Conservation (phyloP, 2,329 filamentous ascomycete species). For the Verticillium nonalfalfae region DNA sequence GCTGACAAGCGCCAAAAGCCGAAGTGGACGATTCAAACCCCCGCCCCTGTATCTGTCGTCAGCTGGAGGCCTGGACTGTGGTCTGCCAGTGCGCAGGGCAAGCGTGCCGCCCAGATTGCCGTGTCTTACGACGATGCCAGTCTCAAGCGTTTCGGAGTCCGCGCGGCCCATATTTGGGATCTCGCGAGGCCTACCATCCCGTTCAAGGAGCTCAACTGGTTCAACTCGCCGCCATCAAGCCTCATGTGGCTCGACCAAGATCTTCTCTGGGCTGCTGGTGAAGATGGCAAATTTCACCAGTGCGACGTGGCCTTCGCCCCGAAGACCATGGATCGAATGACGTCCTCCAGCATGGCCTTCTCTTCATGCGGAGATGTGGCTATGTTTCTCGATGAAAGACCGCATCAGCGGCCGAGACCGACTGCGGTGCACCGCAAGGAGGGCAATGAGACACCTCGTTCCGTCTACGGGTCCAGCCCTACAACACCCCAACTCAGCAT, state of each 20-base stretch:
- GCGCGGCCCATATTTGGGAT: slow-evolving; percentile 61
- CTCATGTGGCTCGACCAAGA: slow-evolving; percentile 60
- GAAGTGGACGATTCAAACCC: slow-evolving; percentile 54
- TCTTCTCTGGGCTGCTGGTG: slow-evolving; percentile 59
- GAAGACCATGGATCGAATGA: slow-evolving; percentile 55
- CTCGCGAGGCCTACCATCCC: slow-evolving; percentile 61
- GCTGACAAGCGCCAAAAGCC: slow-evolving; percentile 60
- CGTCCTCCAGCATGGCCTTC: slow-evolving; percentile 55
- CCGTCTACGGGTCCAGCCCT: slow-evolving; percentile 42
- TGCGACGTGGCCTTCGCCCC: slow-evolving; percentile 60
- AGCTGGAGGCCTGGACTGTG: slow-evolving; percentile 60
- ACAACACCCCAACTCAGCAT: slow-evolving; percentile 44
- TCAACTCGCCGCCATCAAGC: slow-evolving; percentile 49
- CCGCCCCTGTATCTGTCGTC: slow-evolving; percentile 51
- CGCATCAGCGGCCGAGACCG: slow-evolving; percentile 36
- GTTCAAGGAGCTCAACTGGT: slow-evolving; percentile 58
- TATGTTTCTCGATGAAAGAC: slow-evolving; percentile 56
- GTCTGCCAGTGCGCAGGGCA: slow-evolving; percentile 57
- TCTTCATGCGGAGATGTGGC: slow-evolving; percentile 53
- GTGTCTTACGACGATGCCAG: slow-evolving; percentile 55
- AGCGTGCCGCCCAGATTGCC: slow-evolving; percentile 54
- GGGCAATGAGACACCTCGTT: slow-evolving; percentile 24
- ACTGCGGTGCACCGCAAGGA: slow-evolving; percentile 25
- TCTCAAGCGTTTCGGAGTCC: slow-evolving; percentile 47
- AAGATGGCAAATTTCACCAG: slow-evolving; percentile 56